A percentile compares a stretch with the other conserved stretches of the same genome.
phyloP scores from a whole-genome alignment of 306 rosid genomes.

The Sphenostylis stenocarpa region DNA sequence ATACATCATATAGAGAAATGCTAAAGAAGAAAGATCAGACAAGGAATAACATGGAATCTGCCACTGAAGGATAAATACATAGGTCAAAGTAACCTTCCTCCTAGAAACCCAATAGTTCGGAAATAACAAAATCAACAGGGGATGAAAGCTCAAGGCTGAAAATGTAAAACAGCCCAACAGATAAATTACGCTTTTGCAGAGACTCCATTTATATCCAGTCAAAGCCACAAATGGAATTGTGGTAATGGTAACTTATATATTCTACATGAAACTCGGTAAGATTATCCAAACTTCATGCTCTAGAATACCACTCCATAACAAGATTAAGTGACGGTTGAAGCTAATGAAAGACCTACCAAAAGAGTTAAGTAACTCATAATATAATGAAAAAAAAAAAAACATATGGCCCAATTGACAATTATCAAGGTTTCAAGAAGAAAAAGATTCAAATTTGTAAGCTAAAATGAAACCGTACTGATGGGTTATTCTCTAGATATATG shows the following conservation, averaged over 20 bases:
- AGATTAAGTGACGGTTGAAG: constrained; percentile 16
- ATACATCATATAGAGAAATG: constrained; percentile 10
- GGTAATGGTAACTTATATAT: constrained; percentile 1
- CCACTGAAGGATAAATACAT: background rate
- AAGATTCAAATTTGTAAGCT: background rate
- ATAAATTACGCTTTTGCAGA: background rate
- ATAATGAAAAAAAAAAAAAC: background rate
- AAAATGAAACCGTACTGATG: constrained; percentile 65
- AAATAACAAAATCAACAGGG: background rate
- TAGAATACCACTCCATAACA: constrained; percentile 6
- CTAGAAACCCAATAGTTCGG: background rate
- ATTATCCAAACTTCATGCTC: constrained; percentile 15
- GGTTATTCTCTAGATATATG: constrained; percentile 85
- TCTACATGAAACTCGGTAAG: constrained; percentile 1
- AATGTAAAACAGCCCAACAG: background rate
- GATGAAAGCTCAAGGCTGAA: background rate
- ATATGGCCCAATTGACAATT: background rate
- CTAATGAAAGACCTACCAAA: background rate
- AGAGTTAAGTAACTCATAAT: background rate
- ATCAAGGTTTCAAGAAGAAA: background rate
- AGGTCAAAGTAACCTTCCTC: background rate
- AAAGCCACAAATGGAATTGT: background rate
- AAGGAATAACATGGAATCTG: constrained; percentile 19
- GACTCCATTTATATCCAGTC: background rate
- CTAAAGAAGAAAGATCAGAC: background rate